Conservation (phyloP, 2,329 filamentous ascomycete genomes). For the Talaromyces sp. region DNA sequence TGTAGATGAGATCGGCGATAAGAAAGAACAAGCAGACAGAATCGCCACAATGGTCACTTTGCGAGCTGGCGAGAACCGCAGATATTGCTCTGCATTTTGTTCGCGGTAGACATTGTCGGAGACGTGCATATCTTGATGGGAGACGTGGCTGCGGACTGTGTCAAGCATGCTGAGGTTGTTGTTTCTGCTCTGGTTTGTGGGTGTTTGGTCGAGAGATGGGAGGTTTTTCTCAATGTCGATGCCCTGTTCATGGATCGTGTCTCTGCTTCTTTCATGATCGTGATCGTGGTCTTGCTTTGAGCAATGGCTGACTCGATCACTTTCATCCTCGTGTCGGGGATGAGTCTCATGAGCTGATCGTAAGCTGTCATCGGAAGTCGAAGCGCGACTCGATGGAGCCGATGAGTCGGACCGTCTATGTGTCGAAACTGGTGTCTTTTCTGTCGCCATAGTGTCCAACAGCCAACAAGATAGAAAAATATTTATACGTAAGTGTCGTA, state of each 20-base stretch:
- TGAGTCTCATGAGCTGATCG: neutral
- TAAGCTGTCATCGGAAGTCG: constrained; percentile 1
- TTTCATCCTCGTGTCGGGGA: neutral
- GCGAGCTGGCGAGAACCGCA: constrained; percentile 57
- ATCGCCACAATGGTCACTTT: constrained; percentile 67
- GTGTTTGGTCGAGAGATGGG: constrained; percentile 4
- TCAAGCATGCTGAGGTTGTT: constrained; percentile 27
- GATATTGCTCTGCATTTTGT: constrained; percentile 57
- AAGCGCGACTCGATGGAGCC: neutral
- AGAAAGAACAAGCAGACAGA: constrained; percentile 70
- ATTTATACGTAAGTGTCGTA: neutral
- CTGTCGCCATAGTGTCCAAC: neutral
- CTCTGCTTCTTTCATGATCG: neutral
- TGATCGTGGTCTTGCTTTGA: neutral
- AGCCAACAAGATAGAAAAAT: neutral
- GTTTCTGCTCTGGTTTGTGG: constrained; percentile 11
- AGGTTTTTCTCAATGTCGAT: constrained; percentile 11
- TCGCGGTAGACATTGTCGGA: constrained; percentile 36
- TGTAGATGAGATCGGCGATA: constrained; percentile 72
- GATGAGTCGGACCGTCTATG: neutral
- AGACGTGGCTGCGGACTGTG: constrained; percentile 32
- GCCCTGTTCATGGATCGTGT: neutral
- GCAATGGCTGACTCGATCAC: neutral
- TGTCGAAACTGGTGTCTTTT: neutral
- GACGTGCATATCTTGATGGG: constrained; percentile 31